These are phyloP conservation scores for Oryza rufipogon DNA, from an alignment of 176 grass and related monocot species.

Conservation along the genomic window DNA sequence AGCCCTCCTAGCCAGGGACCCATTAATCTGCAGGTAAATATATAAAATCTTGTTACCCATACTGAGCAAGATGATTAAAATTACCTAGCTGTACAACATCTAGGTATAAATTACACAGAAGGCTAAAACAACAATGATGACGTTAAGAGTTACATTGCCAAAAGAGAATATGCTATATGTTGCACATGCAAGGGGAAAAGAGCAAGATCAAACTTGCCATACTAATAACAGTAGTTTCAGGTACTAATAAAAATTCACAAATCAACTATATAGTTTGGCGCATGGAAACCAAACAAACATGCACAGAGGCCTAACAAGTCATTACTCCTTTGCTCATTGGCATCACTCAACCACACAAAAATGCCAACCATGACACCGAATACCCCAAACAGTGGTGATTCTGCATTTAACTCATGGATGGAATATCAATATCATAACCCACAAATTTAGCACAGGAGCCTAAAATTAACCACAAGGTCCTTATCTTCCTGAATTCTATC, in stretches of 20 bases:
- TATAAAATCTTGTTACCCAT: background rate
- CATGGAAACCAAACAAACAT: background rate
- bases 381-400: background rate
- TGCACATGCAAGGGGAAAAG: background rate
- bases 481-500: background rate
- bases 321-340: background rate
- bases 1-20: constrained; percentile 54
- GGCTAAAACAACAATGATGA: background rate
- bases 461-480: background rate
- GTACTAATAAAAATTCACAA: background rate
- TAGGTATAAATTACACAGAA: background rate
- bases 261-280: background rate
- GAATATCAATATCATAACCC: background rate
- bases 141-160: background rate
- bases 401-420: background rate
- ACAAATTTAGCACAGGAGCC: background rate
- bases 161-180: too few species aligned
- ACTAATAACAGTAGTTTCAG: background rate
- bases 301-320: background rate
- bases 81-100: background rate
- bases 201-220: background rate
- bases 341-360: background rate
- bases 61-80: background rate
- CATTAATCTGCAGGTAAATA: constrained; percentile 42
- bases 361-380: background rate